Evolutionary conservation across 441 rosid genomes (phyloP), one percentile per base, ranked within the genome.

Genomic region (Isatis lusitanica): DNA sequence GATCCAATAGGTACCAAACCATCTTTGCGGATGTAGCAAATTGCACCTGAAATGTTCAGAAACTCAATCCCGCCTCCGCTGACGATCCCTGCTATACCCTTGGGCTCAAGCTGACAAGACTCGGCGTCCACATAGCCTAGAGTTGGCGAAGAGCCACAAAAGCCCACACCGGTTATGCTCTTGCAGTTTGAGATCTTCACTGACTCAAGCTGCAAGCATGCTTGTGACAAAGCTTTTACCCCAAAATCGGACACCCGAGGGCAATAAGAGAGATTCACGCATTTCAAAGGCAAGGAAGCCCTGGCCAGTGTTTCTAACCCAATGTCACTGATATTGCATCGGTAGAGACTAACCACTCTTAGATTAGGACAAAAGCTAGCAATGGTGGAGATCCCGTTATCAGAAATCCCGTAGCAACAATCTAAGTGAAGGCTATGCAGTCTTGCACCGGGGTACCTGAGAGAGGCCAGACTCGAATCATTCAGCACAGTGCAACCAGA

Each of bases 21-120:
- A 71, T 74, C 75, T 47, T 76, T 80, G 15, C 18, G 42, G 43
- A 79, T 74, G 17, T 39, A 48, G 62, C 70, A 68, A 73, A 65
- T 71, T 9, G 78, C 6, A 17, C 83, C 67, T 50, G 88, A 74
- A 5, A 90, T 42, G 51, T 89, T 83, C 15, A 92, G 74, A 79
- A 79, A 84, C 81, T 86, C 86, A n/a, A 92, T 79, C 66, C 98
- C 94, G 0, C 94, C 89, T 39, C 97, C 94, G 47, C 97, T 85
- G 39, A 90, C 81, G 36, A 90, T 89, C 33, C 80, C 91, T 6
- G 30, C 47, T 51, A 90, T 67, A 59, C 97, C 95, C 50, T 85
- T 79, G 0, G 85, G 83, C 26, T 79, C 78, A 69, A 94, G 84
- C 68, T 73, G 76, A 79, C 94, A 89, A 62, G 78, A 83, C 28